A percentile compares a stretch with the other conserved stretches of the same genome.
These are phyloP conservation scores for Fomitopsis schrenkii DNA, from an alignment of 1,284 basidiomycete genomes.

Conservation along the genomic window DNA sequence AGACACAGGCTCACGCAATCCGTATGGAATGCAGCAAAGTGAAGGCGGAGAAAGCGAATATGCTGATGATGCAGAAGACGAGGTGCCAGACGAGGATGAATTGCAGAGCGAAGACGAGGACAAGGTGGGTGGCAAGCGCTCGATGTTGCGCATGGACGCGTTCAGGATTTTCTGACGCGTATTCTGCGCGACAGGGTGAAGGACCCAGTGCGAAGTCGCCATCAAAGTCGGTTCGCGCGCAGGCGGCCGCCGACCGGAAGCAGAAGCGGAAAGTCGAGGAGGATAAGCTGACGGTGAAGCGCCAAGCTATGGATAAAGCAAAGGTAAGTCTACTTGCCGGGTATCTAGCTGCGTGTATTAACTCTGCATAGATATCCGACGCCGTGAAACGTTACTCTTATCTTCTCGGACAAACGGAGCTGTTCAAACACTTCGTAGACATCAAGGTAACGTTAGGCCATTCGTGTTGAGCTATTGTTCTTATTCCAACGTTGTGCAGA, in stretches of 20 bases:
- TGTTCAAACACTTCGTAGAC: constrained; percentile 95
- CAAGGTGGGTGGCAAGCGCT: constrained; percentile 26
- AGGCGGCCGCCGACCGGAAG: constrained; percentile 40
- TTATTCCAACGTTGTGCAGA: constrained; percentile 37
- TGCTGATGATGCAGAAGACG: constrained; percentile 37
- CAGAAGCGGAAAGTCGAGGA: constrained; percentile 69
- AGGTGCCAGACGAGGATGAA: constrained; percentile 56
- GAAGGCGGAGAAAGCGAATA: constrained; percentile 69
- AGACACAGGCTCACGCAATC: constrained; percentile 38
- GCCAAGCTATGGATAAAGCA: constrained; percentile 80
- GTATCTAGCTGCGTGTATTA: neutral
- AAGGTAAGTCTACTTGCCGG: constrained; percentile 45
- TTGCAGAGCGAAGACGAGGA: constrained; percentile 53
- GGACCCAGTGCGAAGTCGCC: constrained; percentile 31
- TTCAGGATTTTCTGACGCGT: constrained; percentile 7
- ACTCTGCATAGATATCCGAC: constrained; percentile 67
- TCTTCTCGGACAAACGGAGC: constrained; percentile 90
- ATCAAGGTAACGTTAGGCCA: constrained; percentile 62
- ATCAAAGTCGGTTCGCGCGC: constrained; percentile 34
- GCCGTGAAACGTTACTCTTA: constrained; percentile 95
- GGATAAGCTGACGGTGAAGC: constrained; percentile 59
- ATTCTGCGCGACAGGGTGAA: constrained; percentile 18
- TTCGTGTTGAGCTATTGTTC: neutral
- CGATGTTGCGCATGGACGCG: constrained; percentile 13
- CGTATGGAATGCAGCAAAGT: constrained; percentile 71